phyloP scores from a whole-genome alignment of 2,329 filamentous ascomycete genomes.

The Exophiala dermatitidis region DNA sequence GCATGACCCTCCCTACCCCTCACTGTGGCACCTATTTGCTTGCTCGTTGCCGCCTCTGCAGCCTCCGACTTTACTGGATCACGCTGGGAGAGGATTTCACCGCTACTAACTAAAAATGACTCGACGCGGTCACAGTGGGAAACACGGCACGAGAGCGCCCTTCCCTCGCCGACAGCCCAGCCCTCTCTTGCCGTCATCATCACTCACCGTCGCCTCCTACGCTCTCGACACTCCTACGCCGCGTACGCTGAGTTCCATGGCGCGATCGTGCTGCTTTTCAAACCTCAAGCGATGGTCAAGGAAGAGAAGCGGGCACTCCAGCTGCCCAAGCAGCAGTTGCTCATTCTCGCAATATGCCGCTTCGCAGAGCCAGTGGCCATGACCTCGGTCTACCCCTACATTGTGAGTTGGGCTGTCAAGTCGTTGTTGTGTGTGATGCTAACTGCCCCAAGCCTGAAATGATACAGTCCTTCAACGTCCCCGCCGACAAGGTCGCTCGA shows the following conservation, averaged over 20 bases:
- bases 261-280: conserved; percentile 1
- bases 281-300: conserved; percentile 18
- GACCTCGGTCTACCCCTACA: conserved; percentile 61
- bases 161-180: no score
- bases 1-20: no score
- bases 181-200: no score
- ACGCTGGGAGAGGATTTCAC: no score
- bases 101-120: no score
- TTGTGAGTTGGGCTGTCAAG: conserved; percentile 31
- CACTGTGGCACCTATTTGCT: no score
- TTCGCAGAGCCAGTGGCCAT: conserved; percentile 66
- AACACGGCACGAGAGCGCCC: no score
- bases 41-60: no score
- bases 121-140: no score
- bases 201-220: neutral
- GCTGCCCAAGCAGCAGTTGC: conserved; percentile 68
- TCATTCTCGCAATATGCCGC: conserved; percentile 70
- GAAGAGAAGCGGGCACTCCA: conserved; percentile 40
- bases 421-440: conserved; percentile 17
- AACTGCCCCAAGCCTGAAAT: conserved; percentile 59
- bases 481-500: conserved; percentile 64
- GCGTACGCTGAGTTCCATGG: conserved; percentile 10
- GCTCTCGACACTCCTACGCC: neutral
- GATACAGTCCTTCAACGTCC: conserved; percentile 70
- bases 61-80: no score